Evolutionary conservation across 164 flowering plant genomes (phyloP), one percentile per base, ranked within the genome.

Genomic region (Euptelea pleiosperma): DNA sequence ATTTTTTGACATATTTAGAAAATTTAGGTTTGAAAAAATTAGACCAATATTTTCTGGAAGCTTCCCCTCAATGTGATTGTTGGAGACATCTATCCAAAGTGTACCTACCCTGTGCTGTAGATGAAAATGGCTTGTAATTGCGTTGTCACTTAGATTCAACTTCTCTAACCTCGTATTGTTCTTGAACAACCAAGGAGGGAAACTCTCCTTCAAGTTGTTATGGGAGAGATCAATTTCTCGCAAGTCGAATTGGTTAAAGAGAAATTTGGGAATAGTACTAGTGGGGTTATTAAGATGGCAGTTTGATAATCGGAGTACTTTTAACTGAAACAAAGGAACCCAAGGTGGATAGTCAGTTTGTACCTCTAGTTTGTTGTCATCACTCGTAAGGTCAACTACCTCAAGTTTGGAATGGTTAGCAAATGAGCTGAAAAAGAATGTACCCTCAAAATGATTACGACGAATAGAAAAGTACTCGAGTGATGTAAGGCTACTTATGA

Each of bases 291-390:
- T 39, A 4, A 60, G 43, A 16, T 22, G 41, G 65, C 50, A 61
- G 11, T 42, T 26, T 42, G 58, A 18, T 9, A 61, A 24, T 0
- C 6, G 10, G 2, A 61, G 58, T 3, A 24, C 28, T 3, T 41
- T 52, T 16, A 61, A 36, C 43, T 61, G 65, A 22, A 61, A 52
- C 5, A 15, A 2, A n/a, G 65, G 42, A 34, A 43, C 22, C 57
- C 58, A 52, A 8, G 42, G 3, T 21, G 24, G 43, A 9, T 30
- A 24, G 14, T 61, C 58, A 30, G 41, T 42, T 16, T 52, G 24
- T 9, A 44, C 34, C 1, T 31, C 58, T n/a, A 62, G 19, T 11
- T 39, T 35, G 11, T 24, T 10, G 6, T 28, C 18, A 39, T 25
- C 26, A 3, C 10, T n/a, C n/a, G n/a, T 6, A 11, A 52, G 41